phyloP scores from a whole-genome alignment of 2,329 filamentous ascomycete species.

The Talaromyces albobiverticillius region DNA sequence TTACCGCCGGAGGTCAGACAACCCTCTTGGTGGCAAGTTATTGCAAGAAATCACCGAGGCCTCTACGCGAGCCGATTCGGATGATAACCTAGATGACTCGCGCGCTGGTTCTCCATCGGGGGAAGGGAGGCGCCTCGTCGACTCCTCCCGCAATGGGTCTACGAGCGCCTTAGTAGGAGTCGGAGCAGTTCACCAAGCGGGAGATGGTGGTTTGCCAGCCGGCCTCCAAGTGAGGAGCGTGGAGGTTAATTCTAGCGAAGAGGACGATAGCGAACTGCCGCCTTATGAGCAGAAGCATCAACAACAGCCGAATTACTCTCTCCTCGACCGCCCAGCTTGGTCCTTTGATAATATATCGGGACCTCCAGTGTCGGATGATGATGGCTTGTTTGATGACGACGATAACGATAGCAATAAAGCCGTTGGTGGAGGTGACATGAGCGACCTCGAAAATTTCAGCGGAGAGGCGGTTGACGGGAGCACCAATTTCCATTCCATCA shows the following conservation, averaged over 20 bases:
- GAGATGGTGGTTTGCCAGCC: conserved; percentile 58
- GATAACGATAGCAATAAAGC: conserved; percentile 36
- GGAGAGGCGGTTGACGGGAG: conserved; percentile 18
- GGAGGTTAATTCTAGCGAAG: conserved; percentile 21
- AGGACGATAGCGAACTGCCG: conserved; percentile 23
- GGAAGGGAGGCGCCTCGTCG: conserved; percentile 85
- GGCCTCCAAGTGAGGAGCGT: conserved; percentile 34
- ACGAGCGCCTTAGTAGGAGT: conserved; percentile 80
- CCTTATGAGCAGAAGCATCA: conserved; percentile 29
- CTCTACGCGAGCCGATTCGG: conserved; percentile 54
- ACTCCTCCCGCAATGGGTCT: conserved; percentile 85
- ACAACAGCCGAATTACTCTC: conserved; percentile 24
- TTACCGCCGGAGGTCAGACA: conserved; percentile 79
- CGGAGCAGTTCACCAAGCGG: conserved; percentile 69
- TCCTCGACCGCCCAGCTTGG: conserved; percentile 29
- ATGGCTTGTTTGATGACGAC: conserved; percentile 29
- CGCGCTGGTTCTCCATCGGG: conserved; percentile 58
- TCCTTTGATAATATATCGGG: conserved; percentile 34
- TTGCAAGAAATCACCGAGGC: conserved; percentile 69
- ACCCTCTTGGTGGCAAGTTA: conserved; percentile 73
- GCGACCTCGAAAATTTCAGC: conserved; percentile 23
- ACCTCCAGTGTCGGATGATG: conserved; percentile 25
- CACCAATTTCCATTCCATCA: conserved; percentile 14
- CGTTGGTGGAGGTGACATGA: conserved; percentile 35
- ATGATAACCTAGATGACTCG: conserved; percentile 40